Percentiles rank a stretch among this genome's conserved stretches.
phyloP scores from a whole-genome alignment of 495 filamentous ascomycete genomes.

The Parachaetomium inaequale region DNA sequence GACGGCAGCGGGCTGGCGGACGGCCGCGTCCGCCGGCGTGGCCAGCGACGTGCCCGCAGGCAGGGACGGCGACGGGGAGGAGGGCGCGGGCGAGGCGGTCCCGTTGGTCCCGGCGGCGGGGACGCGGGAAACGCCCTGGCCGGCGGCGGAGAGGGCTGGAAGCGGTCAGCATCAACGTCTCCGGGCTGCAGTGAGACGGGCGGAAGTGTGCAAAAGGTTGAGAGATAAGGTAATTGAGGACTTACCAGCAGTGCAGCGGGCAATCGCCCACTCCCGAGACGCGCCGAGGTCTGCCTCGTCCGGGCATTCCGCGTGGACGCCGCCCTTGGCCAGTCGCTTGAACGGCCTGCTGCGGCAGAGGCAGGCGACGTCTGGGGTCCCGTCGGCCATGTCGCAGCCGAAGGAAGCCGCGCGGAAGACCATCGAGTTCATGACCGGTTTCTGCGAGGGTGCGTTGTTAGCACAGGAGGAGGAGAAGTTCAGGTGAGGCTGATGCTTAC shows the following conservation, averaged over 20 bases:
- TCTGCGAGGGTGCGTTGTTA: not conserved
- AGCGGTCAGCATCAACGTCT: too few species aligned
- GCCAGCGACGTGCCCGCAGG: too few species aligned
- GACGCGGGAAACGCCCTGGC: not conserved
- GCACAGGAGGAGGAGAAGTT: too few species aligned
- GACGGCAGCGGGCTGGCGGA: too few species aligned
- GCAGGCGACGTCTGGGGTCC: not conserved
- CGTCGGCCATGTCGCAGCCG: not conserved
- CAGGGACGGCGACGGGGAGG: too few species aligned
- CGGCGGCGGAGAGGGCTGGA: too few species aligned
- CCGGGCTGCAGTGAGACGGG: not conserved
- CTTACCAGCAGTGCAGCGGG: not conserved
- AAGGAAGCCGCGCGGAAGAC: not conserved
- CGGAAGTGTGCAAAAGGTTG: not conserved
- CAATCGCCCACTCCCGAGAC: not conserved
- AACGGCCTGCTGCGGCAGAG: not conserved
- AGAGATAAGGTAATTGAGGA: not conserved
- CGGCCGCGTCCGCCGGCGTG: too few species aligned
- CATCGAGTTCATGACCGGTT: not conserved
- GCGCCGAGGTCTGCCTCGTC: not conserved
- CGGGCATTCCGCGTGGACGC: not conserved
- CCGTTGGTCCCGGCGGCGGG: too few species aligned
- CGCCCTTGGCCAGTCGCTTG: not conserved
- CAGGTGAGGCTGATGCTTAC: not conserved
- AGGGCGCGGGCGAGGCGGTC: too few species aligned